These are phyloP conservation scores for Kuraishia piskuri DNA, from an alignment of 805 yeast genomes.

Conservation along the genomic window DNA sequence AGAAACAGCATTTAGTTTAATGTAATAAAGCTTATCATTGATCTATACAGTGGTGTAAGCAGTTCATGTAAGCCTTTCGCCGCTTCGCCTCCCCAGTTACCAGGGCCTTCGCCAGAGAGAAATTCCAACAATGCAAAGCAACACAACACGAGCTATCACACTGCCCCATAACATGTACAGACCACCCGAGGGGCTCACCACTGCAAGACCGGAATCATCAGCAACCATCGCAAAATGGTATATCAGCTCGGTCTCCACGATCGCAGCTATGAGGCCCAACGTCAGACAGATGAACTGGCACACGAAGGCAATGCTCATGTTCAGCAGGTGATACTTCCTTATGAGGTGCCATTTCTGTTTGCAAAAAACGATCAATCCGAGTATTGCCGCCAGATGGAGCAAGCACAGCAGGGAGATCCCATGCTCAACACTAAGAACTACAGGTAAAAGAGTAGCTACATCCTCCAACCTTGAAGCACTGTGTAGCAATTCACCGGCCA, in stretches of 20 bases:
- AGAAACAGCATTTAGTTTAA: constrained; percentile 18
- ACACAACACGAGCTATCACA: not conserved
- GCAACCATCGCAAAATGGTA: not conserved
- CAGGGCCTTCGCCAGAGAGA: not conserved
- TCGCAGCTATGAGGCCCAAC: not conserved
- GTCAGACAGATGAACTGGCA: not conserved
- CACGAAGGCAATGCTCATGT: not conserved
- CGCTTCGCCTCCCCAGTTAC: not conserved
- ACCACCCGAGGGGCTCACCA: not conserved
- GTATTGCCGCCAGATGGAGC: not conserved
- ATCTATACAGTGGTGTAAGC: not conserved
- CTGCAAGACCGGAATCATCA: not conserved
- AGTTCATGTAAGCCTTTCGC: not conserved
- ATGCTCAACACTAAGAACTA: not conserved
- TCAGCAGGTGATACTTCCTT: not conserved
- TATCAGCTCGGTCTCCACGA: not conserved
- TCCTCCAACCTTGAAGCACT: constrained; percentile 7
- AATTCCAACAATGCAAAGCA: not conserved
- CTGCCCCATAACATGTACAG: not conserved
- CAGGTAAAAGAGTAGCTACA: not conserved
- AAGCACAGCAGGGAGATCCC: not conserved
- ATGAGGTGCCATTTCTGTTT: not conserved
- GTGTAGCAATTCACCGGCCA: constrained; percentile 11
- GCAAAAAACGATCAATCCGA: not conserved
- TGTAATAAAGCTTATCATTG: constrained; percentile 1